phyloP scores from a whole-genome alignment of 2,329 filamentous ascomycete genomes.

The Cordyceps tenuipes region DNA sequence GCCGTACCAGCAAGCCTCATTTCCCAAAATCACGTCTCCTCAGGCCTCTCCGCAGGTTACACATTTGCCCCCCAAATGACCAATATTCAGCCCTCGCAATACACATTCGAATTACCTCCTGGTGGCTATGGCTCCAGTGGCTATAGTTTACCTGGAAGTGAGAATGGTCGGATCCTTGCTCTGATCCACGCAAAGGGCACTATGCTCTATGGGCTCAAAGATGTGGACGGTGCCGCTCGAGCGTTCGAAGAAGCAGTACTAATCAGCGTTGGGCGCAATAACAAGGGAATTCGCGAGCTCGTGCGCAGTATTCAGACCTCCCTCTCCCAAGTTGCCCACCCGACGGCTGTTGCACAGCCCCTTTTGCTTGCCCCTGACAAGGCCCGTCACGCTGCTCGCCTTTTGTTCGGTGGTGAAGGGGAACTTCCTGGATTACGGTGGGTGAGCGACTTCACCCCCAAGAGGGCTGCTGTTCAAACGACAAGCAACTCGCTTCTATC shows the following conservation, averaged over 20 bases:
- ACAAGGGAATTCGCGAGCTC: slow-evolving; percentile 65
- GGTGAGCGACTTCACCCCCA: slow-evolving; percentile 61
- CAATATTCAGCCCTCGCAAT: slow-evolving; percentile 21
- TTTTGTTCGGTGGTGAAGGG: slow-evolving; percentile 71
- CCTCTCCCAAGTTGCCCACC: slow-evolving; percentile 39
- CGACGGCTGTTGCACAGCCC: slow-evolving; percentile 31
- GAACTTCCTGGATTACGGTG: slow-evolving; percentile 71
- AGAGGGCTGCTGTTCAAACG: slow-evolving; percentile 76
- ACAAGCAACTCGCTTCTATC: slow-evolving; percentile 94
- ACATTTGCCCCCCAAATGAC: neutral
- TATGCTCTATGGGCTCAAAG: slow-evolving; percentile 85
- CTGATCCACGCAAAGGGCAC: slow-evolving; percentile 97
- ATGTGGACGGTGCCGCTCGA: slow-evolving; percentile 69
- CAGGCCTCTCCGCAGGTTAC: neutral
- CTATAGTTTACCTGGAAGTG: slow-evolving; percentile 73
- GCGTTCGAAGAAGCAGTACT: slow-evolving; percentile 94
- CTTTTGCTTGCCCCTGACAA: slow-evolving; percentile 75
- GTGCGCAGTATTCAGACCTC: slow-evolving; percentile 70
- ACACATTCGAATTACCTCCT: neutral
- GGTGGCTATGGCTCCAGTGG: slow-evolving; percentile 56
- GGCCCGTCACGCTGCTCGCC: slow-evolving; percentile 70
- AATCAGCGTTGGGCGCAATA: slow-evolving; percentile 68
- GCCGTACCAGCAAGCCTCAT: neutral
- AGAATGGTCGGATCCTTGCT: slow-evolving; percentile 90
- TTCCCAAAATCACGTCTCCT: neutral